A percentile compares a stretch with the other conserved stretches of the same genome.
Conservation (phyloP, 2,329 filamentous ascomycete genomes). For the Stagonosporopsis vannaccii region DNA sequence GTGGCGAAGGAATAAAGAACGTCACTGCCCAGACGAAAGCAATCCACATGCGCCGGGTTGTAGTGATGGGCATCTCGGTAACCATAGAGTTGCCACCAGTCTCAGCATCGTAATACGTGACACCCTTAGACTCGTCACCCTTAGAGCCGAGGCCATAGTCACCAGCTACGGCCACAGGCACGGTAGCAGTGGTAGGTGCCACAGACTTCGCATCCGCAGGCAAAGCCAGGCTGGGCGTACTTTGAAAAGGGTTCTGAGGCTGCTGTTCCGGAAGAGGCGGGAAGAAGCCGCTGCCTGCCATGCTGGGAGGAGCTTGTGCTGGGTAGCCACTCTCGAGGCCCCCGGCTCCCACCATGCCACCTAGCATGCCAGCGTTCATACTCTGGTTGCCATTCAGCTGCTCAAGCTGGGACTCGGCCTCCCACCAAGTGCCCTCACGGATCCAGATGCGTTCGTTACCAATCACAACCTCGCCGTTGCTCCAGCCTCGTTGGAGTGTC, state of each 20-base stretch:
- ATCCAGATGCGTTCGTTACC: constrained; percentile 96
- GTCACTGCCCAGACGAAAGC: constrained; percentile 83
- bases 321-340: constrained; percentile 78
- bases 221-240: constrained; percentile 54
- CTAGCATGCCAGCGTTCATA: constrained; percentile 49
- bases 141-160: constrained; percentile 91
- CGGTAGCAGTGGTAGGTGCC: constrained; percentile 69
- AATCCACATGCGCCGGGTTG: constrained; percentile 78
- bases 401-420: constrained; percentile 95
- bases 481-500: constrained; percentile 95
- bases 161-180: constrained; percentile 62
- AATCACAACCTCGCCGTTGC: constrained; percentile 93
- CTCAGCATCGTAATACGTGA: constrained; percentile 77
- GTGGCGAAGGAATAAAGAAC: constrained; percentile 91
- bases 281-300: constrained; percentile 71
- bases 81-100: constrained; percentile 79
- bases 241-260: constrained; percentile 73
- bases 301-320: constrained; percentile 58
- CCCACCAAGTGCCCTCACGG: constrained; percentile 94
- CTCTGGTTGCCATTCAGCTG: constrained; percentile 67
- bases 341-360: constrained; percentile 61
- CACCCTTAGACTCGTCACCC: constrained; percentile 69
- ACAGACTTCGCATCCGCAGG: constrained; percentile 50
- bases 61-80: constrained; percentile 70
- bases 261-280: constrained; percentile 63